phyloP scores from a whole-genome alignment of 2,329 filamentous ascomycete species.

The Colletotrichum phormii region DNA sequence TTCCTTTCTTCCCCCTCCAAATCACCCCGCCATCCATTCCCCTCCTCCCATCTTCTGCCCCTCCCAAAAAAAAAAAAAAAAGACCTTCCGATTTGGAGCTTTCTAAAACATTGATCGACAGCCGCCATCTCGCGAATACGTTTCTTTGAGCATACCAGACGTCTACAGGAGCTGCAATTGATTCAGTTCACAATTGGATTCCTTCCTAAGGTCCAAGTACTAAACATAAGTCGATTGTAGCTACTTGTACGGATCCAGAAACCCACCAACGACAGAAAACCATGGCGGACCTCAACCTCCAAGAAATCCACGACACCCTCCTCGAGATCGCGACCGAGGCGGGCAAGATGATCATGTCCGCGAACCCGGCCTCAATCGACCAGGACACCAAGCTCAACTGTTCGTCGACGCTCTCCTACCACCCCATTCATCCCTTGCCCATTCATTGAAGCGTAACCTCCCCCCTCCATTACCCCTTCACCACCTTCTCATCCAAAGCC shows the following conservation, averaged over 20 bases:
- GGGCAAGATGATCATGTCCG: slow-evolving; percentile 72
- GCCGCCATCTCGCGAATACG: neutral
- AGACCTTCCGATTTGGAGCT: neutral
- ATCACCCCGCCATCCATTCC: slow-evolving; percentile 23
- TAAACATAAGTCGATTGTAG: neutral
- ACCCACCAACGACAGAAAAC: slow-evolving; percentile 14
- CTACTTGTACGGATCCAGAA: neutral
- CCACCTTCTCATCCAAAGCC: too few relatives aligned
- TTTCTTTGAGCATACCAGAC: neutral
- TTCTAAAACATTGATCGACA: slow-evolving; percentile 11
- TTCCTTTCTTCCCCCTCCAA: neutral
- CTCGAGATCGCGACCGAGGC: slow-evolving; percentile 71
- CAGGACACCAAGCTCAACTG: slow-evolving; percentile 75
- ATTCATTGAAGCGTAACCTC: neutral
- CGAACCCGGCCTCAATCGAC: slow-evolving; percentile 68
- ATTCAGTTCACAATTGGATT: neutral
- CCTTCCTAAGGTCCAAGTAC: neutral
- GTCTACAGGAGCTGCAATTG: neutral
- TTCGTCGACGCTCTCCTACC: slow-evolving; percentile 44
- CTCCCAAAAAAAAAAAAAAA: slow-evolving; percentile 18
- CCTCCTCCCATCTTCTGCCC: slow-evolving; percentile 2
- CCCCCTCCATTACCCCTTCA: too few relatives aligned
- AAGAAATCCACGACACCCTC: slow-evolving; percentile 71
- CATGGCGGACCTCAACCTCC: slow-evolving; percentile 69
- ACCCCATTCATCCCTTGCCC: neutral